Evolutionary conservation across 495 filamentous ascomycete genomes (phyloP).

Genomic region (Beverwykella pulmonaria): DNA sequence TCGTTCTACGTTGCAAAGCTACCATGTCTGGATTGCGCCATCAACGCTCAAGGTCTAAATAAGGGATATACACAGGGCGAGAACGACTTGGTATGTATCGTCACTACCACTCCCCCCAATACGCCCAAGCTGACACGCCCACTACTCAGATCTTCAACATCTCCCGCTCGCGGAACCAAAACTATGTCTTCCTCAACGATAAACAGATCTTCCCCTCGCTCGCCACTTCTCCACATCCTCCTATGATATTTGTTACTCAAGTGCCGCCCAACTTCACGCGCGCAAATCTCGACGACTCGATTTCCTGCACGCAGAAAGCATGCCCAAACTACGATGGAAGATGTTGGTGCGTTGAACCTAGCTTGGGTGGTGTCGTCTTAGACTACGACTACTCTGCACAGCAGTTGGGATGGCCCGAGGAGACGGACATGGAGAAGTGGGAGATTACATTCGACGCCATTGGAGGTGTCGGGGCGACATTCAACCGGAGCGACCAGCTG

Average conservation of each 20-base stretch:
- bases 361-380: neutral
- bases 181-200: conserved; percentile 10
- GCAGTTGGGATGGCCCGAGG: neutral
- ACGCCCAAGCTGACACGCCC: conserved; percentile 4
- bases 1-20: conserved; percentile 22
- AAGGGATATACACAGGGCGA: neutral
- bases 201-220: conserved; percentile 14
- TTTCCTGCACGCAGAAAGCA: neutral
- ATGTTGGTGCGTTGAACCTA: conserved; percentile 5
- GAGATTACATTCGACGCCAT: conserved; percentile 26
- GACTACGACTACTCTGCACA: conserved; percentile 20
- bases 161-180: conserved; percentile 11
- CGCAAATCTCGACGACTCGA: conserved; percentile 9
- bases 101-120: neutral
- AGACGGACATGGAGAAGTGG: conserved; percentile 1
- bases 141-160: conserved; percentile 22
- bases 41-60: neutral
- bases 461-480: neutral
- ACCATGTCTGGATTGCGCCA: conserved; percentile 19
- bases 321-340: neutral
- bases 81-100: conserved; percentile 11
- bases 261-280: conserved; percentile 3
- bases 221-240: neutral
- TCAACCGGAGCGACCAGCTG: conserved; percentile 8
- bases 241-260: neutral